phyloP scores from a whole-genome alignment of 352 stramenopile genomes.

The Aphanomyces stellatus region DNA sequence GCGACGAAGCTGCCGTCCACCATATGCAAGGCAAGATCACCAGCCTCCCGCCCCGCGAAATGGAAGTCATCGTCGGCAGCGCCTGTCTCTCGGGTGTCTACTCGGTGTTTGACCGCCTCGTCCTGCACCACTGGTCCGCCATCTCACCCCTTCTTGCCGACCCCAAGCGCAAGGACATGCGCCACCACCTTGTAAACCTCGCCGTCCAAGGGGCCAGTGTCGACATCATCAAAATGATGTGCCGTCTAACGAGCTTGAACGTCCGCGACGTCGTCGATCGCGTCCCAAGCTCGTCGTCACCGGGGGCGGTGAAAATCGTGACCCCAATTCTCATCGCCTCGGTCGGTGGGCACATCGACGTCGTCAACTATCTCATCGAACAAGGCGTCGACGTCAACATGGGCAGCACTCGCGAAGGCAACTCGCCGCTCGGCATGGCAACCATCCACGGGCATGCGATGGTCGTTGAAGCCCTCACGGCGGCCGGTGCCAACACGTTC shows the following conservation, averaged over 20 bases:
- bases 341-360: neutral
- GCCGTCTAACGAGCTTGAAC: neutral
- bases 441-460: neutral
- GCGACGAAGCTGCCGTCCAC: neutral
- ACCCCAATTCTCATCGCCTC: neutral
- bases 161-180: neutral
- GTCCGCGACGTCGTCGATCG: neutral
- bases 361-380: neutral
- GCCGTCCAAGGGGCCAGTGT: slow-evolving; percentile 6
- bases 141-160: neutral
- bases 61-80: neutral
- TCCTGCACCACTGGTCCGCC: neutral
- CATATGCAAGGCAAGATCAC: neutral
- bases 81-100: neutral
- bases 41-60: neutral
- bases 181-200: neutral
- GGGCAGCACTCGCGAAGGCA: neutral
- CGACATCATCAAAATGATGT: neutral
- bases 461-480: neutral
- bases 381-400: neutral
- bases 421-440: slow-evolving; percentile 9
- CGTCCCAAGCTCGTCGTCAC: neutral
- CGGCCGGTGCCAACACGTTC: neutral
- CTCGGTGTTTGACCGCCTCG: neutral
- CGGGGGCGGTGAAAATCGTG: neutral